Conservation (phyloP, 345 rosid species). For the Isatis tinctoria region DNA sequence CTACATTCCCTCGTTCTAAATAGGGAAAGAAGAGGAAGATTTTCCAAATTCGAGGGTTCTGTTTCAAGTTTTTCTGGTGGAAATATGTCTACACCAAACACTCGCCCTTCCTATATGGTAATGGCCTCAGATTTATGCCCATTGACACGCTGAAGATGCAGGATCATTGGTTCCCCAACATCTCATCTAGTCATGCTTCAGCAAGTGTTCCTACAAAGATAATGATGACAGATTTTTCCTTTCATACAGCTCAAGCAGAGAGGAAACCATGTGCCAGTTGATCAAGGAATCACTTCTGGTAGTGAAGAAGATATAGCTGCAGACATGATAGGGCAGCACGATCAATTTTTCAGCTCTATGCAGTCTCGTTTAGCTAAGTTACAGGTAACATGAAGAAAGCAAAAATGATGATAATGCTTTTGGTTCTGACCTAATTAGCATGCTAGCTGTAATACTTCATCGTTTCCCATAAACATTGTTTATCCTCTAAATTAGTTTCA, state of each 20-base stretch:
- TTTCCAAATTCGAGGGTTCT: slow-evolving; percentile 52
- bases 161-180: neutral
- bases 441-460: slow-evolving; percentile 9
- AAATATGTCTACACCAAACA: slow-evolving; percentile 36
- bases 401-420: slow-evolving; percentile 14
- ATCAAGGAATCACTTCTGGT: slow-evolving; percentile 49
- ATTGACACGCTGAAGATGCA: too few species aligned
- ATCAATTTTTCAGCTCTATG: slow-evolving; percentile 84
- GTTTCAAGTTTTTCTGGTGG: slow-evolving; percentile 43
- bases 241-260: slow-evolving; percentile 54
- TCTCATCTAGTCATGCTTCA: neutral
- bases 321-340: slow-evolving; percentile 74
- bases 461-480: neutral
- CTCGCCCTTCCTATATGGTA: slow-evolving; percentile 55
- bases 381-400: slow-evolving; percentile 59
- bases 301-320: slow-evolving; percentile 69
- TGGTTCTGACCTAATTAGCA: neutral
- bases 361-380: slow-evolving; percentile 85
- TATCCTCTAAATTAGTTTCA: slow-evolving; percentile 22
- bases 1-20: slow-evolving; percentile 53
- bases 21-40: slow-evolving; percentile 77
- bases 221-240: slow-evolving; percentile 10
- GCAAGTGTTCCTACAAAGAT: neutral
- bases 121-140: neutral
- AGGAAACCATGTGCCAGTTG: slow-evolving; percentile 45